A percentile compares a stretch with the other conserved stretches of the same genome.
Conservation (phyloP, 306 rosid genomes). For the Corylus avellana region DNA sequence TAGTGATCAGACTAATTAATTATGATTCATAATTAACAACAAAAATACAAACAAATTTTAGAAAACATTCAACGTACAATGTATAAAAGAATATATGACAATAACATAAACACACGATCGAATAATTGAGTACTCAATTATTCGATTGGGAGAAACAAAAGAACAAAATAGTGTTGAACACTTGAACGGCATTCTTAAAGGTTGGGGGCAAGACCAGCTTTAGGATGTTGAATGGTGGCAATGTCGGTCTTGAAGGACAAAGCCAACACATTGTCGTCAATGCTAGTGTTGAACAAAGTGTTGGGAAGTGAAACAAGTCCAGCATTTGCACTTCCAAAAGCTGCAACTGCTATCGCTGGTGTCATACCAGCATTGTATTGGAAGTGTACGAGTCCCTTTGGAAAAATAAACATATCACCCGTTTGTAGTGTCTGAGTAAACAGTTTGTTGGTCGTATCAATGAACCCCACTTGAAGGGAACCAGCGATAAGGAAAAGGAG, state of each 20-base stretch:
- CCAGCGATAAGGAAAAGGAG: slow-evolving; percentile 43
- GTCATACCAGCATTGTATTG: slow-evolving; percentile 34
- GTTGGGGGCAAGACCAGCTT: slow-evolving; percentile 44
- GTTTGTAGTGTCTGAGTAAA: slow-evolving; percentile 40
- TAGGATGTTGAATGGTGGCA: slow-evolving; percentile 37
- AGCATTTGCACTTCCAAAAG: slow-evolving; percentile 54
- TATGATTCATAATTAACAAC: too few species aligned
- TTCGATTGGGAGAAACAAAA: too few species aligned
- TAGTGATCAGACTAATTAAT: too few species aligned
- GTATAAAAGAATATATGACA: too few species aligned
- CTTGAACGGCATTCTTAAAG: too few species aligned
- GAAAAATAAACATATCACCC: slow-evolving; percentile 52
- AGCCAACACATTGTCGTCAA: slow-evolving; percentile 47
- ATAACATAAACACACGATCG: too few species aligned
- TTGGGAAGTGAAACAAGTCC: slow-evolving; percentile 40
- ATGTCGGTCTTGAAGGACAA: slow-evolving; percentile 33
- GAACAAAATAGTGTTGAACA: too few species aligned
- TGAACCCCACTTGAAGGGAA: slow-evolving; percentile 48
- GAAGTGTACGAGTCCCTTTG: slow-evolving; percentile 56
- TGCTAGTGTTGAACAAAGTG: slow-evolving; percentile 37
- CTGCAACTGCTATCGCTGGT: slow-evolving; percentile 33
- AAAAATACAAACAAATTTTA: too few species aligned
- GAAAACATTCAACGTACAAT: too few species aligned
- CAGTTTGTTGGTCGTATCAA: slow-evolving; percentile 53
- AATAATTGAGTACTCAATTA: too few species aligned